Base-by-base conservation (phyloP, 192 early-diverging fungal genomes). In the Backusella morwellensis region DNA sequence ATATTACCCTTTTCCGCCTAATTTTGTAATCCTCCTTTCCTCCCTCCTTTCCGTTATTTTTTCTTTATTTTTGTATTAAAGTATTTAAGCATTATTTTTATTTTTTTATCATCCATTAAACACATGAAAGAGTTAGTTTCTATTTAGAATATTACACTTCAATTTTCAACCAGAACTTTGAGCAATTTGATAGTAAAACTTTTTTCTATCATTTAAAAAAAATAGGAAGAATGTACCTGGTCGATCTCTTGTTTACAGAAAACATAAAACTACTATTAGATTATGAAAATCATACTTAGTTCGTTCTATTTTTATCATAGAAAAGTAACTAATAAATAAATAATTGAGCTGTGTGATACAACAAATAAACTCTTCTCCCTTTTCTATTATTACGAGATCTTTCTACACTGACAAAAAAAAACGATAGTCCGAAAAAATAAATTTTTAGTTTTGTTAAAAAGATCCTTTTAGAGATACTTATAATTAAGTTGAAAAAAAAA, bases 21-120 rank as follows among this genome's bases (percentile, higher is more conserved):
- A 68, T 38, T 38, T 70, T 38, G 15, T 70, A 70, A 36, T 70
- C 2, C 35, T 26, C 56, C 68, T 35, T 21, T 21, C 11, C 11
- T 38, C 36, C 36, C 68, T 12, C 23, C 47, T 15, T 23, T 41
- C 19, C 38, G 35, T 38, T 38, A 35, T 12, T 21, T 69, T 36
- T 40, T 19, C 15, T 69, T 38, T 69, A 17, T 69, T 21, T 69
- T 69, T 68, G 19, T 35, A 68, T 38, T 14, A 35, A 70, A 70
- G 56, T 63, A 63, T 29, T 63, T 23, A 63, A 63, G 56, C 56
- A 26, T 63, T 63, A 23, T 63, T 63, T 63, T 40, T 40, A 40
- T 40, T 63, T 63, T 63, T 63, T 63, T 63, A 63, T 63, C 56
- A 63, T 63, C 9, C 23, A 63, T 63, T 59, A 59, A 50, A 50